Evolutionary conservation across 345 rosid genomes (phyloP).

Genomic region (Murraya koenigii): DNA sequence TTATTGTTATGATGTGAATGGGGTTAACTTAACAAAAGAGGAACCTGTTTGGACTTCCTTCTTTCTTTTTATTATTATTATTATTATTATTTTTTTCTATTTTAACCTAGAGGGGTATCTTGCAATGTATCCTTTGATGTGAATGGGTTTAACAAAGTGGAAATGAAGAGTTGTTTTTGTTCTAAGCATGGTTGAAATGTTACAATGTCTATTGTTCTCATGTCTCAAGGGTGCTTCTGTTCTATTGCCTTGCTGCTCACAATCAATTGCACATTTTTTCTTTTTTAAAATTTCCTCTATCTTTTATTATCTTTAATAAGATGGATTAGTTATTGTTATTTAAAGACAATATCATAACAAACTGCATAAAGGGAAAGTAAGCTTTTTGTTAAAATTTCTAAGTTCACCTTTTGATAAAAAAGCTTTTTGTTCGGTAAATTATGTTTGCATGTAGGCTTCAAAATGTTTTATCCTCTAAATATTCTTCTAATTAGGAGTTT

Average conservation of each 20-base stretch:
- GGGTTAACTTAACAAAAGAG: slow-evolving; percentile 34
- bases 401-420: neutral
- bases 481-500: neutral
- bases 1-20: slow-evolving; percentile 20
- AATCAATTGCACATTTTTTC: neutral
- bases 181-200: slow-evolving; percentile 2
- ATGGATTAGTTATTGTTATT: too few relatives aligned
- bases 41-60: slow-evolving; percentile 14
- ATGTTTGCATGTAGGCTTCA: neutral
- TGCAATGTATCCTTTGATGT: slow-evolving; percentile 10
- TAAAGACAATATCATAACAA: neutral
- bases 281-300: neutral
- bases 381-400: neutral
- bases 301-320: too few relatives aligned
- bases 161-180: slow-evolving; percentile 17
- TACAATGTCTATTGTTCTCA: neutral
- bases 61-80: neutral
- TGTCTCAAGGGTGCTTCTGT: neutral
- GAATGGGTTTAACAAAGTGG: slow-evolving; percentile 6
- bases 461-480: neutral
- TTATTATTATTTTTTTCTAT: too few relatives aligned
- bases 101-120: neutral
- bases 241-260: neutral
- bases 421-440: neutral
- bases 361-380: neutral